Conservation (phyloP, 148 eudicot genomes). For the Persicaria maculosa region DNA sequence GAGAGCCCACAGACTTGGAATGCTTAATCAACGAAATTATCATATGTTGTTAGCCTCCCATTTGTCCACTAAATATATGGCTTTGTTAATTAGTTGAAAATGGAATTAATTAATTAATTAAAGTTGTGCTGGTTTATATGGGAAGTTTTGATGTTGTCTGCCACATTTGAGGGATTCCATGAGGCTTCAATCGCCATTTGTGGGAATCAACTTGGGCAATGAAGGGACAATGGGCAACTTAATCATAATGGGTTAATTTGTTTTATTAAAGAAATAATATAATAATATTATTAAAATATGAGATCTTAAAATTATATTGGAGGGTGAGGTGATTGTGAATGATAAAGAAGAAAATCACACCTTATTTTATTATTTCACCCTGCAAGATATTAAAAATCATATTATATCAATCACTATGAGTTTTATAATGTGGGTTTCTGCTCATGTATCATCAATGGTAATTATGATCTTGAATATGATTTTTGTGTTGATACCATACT, state of each 20-base stretch:
- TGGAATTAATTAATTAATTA: conserved; percentile 4
- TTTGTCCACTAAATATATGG: conserved; percentile 11
- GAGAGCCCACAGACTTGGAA: conserved; percentile 8
- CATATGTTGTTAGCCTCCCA: conserved; percentile 5
- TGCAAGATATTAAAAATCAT: too few species aligned
- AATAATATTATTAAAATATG: too few species aligned
- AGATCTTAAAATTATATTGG: too few species aligned
- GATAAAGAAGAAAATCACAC: too few species aligned
- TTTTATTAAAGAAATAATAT: background rate
- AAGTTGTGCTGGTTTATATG: background rate
- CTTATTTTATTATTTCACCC: too few species aligned
- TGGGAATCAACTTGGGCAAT: conserved; percentile 17
- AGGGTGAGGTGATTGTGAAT: too few species aligned
- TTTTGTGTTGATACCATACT: too few species aligned
- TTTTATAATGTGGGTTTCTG: too few species aligned
- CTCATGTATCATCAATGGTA: too few species aligned
- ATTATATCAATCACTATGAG: too few species aligned
- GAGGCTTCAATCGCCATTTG: conserved; percentile 11
- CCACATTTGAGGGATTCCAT: conserved; percentile 11
- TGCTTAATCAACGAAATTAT: conserved; percentile 6
- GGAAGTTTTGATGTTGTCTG: conserved; percentile 14
- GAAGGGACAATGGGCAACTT: conserved; percentile 12
- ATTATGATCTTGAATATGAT: too few species aligned
- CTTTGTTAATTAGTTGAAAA: conserved; percentile 4
- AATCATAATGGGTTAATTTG: conserved; percentile 8